These are phyloP conservation scores for Fusarium chaquense DNA, from an alignment of 2,329 filamentous ascomycete genomes.

Conservation along the genomic window DNA sequence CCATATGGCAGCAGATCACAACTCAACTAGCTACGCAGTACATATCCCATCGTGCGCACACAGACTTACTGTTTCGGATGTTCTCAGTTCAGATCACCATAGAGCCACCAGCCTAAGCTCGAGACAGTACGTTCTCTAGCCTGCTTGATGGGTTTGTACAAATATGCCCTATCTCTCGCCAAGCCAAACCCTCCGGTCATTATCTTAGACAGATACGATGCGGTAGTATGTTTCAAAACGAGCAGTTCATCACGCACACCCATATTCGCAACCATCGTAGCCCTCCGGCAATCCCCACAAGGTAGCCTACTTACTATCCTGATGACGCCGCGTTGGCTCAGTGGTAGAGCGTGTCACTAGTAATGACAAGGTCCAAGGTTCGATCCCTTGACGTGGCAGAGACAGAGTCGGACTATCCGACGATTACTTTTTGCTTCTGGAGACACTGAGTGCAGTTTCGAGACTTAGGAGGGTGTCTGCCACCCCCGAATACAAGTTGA, in stretches of 20 bases:
- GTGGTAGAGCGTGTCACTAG: slow-evolving; percentile 10
- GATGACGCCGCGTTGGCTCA: slow-evolving; percentile 1
- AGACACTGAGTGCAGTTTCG: too few species aligned
- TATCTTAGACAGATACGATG: not conserved
- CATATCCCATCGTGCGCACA: slow-evolving; percentile 29
- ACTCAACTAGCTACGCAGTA: slow-evolving; percentile 32
- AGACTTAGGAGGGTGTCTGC: not conserved
- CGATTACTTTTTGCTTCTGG: not conserved
- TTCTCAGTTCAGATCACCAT: slow-evolving; percentile 23
- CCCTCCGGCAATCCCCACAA: not conserved
- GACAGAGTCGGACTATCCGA: not conserved
- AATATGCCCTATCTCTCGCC: not conserved
- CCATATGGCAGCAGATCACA: slow-evolving; percentile 29
- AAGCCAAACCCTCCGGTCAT: not conserved
- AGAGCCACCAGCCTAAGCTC: slow-evolving; percentile 25
- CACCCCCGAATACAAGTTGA: too few species aligned
- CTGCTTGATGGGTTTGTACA: slow-evolving; percentile 29
- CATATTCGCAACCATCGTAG: not conserved
- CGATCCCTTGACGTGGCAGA: not conserved
- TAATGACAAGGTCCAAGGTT: slow-evolving; percentile 7
- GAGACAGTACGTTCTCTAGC: slow-evolving; percentile 31
- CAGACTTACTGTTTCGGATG: slow-evolving; percentile 33
- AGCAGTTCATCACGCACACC: rapidly evolving
- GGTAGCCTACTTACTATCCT: not conserved
- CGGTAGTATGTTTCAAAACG: not conserved